Evolutionary conservation across 306 rosid species (phyloP).

Genomic region (Lagenaria siceraria): DNA sequence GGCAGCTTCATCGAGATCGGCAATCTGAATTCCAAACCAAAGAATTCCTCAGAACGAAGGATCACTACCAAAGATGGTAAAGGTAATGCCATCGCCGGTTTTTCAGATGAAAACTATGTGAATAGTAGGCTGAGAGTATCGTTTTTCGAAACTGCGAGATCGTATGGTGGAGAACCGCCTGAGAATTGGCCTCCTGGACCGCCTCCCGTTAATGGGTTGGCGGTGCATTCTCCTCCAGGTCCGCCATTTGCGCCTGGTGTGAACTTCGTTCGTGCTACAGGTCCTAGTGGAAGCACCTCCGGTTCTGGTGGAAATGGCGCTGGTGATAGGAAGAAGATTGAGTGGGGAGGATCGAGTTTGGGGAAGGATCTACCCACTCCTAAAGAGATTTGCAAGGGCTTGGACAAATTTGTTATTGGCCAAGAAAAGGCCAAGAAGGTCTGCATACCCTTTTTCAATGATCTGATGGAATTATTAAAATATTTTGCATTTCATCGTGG

Average conservation of each 20-base stretch:
- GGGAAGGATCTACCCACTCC: slow-evolving; percentile 92
- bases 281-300: slow-evolving; percentile 20
- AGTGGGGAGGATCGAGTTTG: slow-evolving; percentile 89
- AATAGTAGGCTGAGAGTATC: slow-evolving; percentile 34
- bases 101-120: slow-evolving; percentile 18
- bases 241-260: slow-evolving; percentile 80
- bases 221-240: slow-evolving; percentile 82
- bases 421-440: slow-evolving; percentile 92
- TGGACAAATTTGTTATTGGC: slow-evolving; percentile 91
- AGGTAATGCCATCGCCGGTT: slow-evolving; percentile 12
- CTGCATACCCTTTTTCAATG: neutral
- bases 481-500: neutral
- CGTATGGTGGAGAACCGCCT: slow-evolving; percentile 55
- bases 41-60: slow-evolving; percentile 24
- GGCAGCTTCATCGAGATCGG: slow-evolving; percentile 89
- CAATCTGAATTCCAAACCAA: slow-evolving; percentile 21
- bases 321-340: slow-evolving; percentile 31
- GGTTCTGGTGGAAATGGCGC: slow-evolving; percentile 30
- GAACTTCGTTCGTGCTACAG: slow-evolving; percentile 53
- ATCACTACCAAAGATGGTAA: slow-evolving; percentile 16
- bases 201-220: slow-evolving; percentile 49
- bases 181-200: slow-evolving; percentile 58
- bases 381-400: slow-evolving; percentile 81
- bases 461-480: neutral
- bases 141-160: slow-evolving; percentile 46